These are phyloP conservation scores for Metarhizium anisopliae DNA, from an alignment of 2,329 filamentous ascomycete genomes.

Conservation along the genomic window DNA sequence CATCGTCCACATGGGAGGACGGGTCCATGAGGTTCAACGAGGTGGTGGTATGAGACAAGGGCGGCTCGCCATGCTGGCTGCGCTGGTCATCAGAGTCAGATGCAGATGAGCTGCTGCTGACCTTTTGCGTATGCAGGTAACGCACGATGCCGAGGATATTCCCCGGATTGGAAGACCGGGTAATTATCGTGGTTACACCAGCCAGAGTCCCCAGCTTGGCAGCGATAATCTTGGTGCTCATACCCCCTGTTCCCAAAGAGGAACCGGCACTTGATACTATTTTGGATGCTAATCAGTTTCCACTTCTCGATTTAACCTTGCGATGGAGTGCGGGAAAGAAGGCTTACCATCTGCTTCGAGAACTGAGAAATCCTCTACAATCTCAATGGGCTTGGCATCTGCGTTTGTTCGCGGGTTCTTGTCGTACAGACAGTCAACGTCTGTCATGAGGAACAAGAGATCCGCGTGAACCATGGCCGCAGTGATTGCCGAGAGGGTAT, in stretches of 20 bases:
- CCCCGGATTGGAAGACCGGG: slow-evolving; percentile 82
- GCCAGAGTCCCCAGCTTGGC: slow-evolving; percentile 87
- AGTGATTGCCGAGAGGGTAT: slow-evolving; percentile 92
- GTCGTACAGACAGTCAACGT: slow-evolving; percentile 95
- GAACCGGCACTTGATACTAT: slow-evolving; percentile 82
- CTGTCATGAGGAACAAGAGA: slow-evolving; percentile 96
- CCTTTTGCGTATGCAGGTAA: slow-evolving; percentile 52
- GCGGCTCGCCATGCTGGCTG: slow-evolving; percentile 7
- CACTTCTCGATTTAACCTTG: neutral
- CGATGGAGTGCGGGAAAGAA: neutral
- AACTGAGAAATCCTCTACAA: slow-evolving; percentile 79
- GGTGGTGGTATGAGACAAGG: slow-evolving; percentile 30
- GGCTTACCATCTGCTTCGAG: slow-evolving; percentile 68
- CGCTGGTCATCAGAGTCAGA: slow-evolving; percentile 13
- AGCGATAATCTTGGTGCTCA: slow-evolving; percentile 95
- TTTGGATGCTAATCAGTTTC: slow-evolving; percentile 11
- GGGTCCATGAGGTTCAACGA: slow-evolving; percentile 29
- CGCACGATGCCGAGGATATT: slow-evolving; percentile 83
- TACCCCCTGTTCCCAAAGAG: slow-evolving; percentile 83
- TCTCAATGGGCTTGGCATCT: slow-evolving; percentile 81
- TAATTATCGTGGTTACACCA: slow-evolving; percentile 93
- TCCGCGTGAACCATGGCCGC: slow-evolving; percentile 96
- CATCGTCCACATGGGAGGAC: slow-evolving; percentile 13
- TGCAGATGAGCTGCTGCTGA: slow-evolving; percentile 2
- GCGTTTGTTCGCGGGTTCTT: slow-evolving; percentile 83